Base-by-base conservation (phyloP, 345 rosid species). In the Pistacia vera region DNA sequence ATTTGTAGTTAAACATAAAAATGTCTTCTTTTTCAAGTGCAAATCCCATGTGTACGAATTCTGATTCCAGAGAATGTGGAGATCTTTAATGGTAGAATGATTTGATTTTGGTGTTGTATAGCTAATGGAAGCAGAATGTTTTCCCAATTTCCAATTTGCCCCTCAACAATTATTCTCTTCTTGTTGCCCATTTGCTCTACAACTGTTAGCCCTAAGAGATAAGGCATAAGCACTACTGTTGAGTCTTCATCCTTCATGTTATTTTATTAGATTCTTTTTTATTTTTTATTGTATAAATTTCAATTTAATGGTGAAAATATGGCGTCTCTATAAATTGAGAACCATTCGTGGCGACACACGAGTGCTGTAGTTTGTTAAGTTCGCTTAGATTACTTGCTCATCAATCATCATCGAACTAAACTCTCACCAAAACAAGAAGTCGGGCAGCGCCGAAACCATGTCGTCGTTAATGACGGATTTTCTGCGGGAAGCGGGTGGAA, bases 401-500 rank as follows among this genome's bases (percentile, higher is more conserved):
- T 22, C 63, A 6, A 18, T 4, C 4, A 20, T 22, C 63, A 6
- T 8, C 33, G 33, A 16, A 48, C n/a, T 28, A 13, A 67, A 67
- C 14, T 14, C 48, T 4, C 18, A n/a, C 18, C 11, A 13, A 44
- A 20, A 16, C n/a, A 38, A 38, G 18, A 69, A 14, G 11, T 60
- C 22, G 44, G 65, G 22, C 28, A 79, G 67, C 81, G 70, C 78
- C 6, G 71, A 72, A 20, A 48, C 72, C 74, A 0, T 44, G 16
- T 84, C 83, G 74, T 77, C 85, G 5, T 71, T 88, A 68, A 85
- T 89, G 85, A 81, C 67, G 49, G 90, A 89, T 17, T 88, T 87
- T 79, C 85, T 92, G 10, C 81, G 74, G 16, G 79, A 89, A 77
- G 72, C 87, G 0, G 93, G 92, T 16, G 94, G 94, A 9, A 77